A percentile compares a stretch with the other conserved stretches of the same genome.
phyloP scores from a whole-genome alignment of 1,284 basidiomycete species.

The Farysia itapuensis region DNA sequence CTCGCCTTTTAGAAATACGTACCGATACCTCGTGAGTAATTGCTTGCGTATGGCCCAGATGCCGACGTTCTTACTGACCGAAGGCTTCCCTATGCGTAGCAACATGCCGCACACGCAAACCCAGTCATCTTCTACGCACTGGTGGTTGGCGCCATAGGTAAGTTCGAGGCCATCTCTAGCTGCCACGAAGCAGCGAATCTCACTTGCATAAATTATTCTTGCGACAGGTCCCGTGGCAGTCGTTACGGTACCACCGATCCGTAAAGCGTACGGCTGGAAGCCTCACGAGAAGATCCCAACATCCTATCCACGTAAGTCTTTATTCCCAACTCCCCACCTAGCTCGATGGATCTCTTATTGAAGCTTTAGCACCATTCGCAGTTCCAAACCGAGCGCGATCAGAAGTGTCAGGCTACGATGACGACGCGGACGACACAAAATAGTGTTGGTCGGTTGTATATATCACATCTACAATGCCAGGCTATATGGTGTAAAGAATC shows the following conservation, averaged over 20 bases:
- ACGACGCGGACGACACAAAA: too few relatives aligned
- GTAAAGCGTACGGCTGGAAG: conserved; percentile 72
- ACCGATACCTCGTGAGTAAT: conserved; percentile 53
- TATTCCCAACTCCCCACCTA: background rate
- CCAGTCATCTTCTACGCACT: conserved; percentile 89
- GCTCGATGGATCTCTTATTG: background rate
- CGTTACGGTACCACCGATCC: conserved; percentile 75
- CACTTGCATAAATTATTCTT: too few relatives aligned
- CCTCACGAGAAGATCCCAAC: conserved; percentile 76
- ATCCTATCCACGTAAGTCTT: conserved; percentile 77
- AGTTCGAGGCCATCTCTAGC: conserved; percentile 3
- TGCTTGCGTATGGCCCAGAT: background rate
- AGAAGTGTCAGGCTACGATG: conserved; percentile 48
- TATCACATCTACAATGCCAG: too few relatives aligned
- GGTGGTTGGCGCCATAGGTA: conserved; percentile 67
- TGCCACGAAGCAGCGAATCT: background rate
- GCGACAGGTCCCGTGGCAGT: conserved; percentile 77
- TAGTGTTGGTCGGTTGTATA: too few relatives aligned
- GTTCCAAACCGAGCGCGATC: conserved; percentile 49
- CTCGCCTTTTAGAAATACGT: conserved; percentile 50
- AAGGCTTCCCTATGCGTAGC: conserved; percentile 61
- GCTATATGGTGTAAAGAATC: too few relatives aligned
- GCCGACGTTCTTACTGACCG: background rate
- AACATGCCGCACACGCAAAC: conserved; percentile 84
- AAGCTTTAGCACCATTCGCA: conserved; percentile 2